These are phyloP conservation scores for Pisolithus thermaeus DNA, from an alignment of 1,284 basidiomycete genomes.

Conservation along the genomic window DNA sequence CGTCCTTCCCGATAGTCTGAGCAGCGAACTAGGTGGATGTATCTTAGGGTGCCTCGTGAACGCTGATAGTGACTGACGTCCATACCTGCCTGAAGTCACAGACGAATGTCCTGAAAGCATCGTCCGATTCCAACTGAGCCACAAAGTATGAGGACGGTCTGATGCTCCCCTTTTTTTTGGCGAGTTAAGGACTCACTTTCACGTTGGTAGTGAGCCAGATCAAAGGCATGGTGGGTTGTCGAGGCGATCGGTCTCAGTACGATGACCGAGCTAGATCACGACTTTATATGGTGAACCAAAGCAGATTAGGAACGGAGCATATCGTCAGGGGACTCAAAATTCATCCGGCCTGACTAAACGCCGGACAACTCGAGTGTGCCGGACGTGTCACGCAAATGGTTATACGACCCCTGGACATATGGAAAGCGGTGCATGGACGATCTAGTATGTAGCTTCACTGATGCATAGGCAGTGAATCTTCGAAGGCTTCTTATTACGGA, in stretches of 20 bases:
- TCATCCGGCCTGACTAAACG: no score
- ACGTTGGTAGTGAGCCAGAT: conserved; percentile 56
- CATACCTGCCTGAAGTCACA: conserved; percentile 49
- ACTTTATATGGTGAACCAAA: no score
- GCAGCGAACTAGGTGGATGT: conserved; percentile 32
- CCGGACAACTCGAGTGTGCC: no score
- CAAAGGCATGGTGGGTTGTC: conserved; percentile 27
- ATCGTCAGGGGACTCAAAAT: no score
- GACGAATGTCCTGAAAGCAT: conserved; percentile 39
- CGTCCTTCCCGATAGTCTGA: conserved; percentile 45
- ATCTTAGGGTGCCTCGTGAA: background rate
- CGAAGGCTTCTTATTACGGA: no score
- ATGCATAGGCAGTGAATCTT: no score
- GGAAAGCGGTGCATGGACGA: no score
- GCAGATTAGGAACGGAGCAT: no score
- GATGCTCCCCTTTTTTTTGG: background rate
- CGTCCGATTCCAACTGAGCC: conserved; percentile 9
- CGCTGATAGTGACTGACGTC: background rate
- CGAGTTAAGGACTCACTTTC: conserved; percentile 31
- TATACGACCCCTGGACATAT: no score
- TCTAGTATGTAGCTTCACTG: no score
- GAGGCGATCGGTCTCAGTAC: background rate
- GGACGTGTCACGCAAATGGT: no score
- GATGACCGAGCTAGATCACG: background rate
- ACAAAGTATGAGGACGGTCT: background rate